Evolutionary conservation across 306 rosid species (phyloP).

Genomic region (Prinsepia uniflora): DNA sequence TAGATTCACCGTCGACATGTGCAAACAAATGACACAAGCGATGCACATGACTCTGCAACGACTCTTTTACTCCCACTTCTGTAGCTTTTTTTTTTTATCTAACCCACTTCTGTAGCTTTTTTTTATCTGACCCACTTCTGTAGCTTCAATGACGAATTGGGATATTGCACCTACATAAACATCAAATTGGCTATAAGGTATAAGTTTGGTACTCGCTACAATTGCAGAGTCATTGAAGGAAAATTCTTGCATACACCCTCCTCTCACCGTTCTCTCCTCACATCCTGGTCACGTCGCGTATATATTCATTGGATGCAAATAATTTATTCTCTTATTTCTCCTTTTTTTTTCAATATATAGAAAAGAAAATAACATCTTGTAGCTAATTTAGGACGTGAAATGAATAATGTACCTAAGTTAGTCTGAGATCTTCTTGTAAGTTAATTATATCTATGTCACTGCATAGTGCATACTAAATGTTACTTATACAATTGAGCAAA

Average conservation of each 20-base stretch:
- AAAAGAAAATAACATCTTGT: neutral
- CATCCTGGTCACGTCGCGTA: neutral
- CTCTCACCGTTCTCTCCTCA: neutral
- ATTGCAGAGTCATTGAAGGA: slow-evolving; percentile 18
- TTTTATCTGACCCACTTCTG: too few species aligned
- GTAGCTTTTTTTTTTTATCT: too few species aligned
- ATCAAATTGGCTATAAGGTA: too few species aligned
- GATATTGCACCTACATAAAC: too few species aligned
- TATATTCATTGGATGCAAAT: neutral
- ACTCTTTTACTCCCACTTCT: too few species aligned
- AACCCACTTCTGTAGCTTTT: too few species aligned
- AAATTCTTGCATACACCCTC: neutral
- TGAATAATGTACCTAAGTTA: neutral
- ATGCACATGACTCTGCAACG: neutral
- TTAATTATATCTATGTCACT: too few species aligned
- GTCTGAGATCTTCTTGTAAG: neutral
- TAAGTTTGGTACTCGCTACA: too few species aligned
- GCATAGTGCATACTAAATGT: too few species aligned
- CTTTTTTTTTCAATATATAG: neutral
- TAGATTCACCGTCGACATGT: neutral
- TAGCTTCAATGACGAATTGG: too few species aligned
- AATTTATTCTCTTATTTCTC: neutral
- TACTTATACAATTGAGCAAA: too few species aligned
- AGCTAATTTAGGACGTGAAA: neutral
- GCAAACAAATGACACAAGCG: neutral